A percentile compares a stretch with the other conserved stretches of the same genome.
These are phyloP conservation scores for Lentinula raphanica DNA, from an alignment of 768 basidiomycete species.

Conservation along the genomic window DNA sequence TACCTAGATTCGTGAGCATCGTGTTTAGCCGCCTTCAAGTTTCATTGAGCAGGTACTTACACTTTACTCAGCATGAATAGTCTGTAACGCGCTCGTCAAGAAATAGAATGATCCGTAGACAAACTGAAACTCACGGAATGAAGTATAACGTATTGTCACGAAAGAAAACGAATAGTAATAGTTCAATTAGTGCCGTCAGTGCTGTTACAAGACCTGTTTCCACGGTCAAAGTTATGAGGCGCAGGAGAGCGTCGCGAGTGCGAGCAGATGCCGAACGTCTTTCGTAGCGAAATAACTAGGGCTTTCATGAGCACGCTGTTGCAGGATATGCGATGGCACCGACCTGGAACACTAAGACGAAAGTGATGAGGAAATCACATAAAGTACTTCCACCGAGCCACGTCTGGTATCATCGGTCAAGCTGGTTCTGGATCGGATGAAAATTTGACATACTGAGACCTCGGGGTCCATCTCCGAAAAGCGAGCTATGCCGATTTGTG, in stretches of 20 bases:
- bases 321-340: not conserved
- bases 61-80: constrained; percentile 1
- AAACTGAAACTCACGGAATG: not conserved
- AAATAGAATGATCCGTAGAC: too few species aligned
- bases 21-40: not conserved
- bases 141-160: constrained; percentile 3
- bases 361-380: not conserved
- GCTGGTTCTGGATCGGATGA: too few species aligned
- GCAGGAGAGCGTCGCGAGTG: not conserved
- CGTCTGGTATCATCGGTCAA: too few species aligned
- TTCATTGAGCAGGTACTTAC: not conserved
- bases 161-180: constrained; percentile 5
- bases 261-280: not conserved
- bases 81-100: not conserved
- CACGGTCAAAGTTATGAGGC: constrained; percentile 4
- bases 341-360: not conserved
- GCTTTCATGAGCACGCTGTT: not conserved
- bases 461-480: too few species aligned
- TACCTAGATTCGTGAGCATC: too few species aligned
- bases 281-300: not conserved
- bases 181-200: constrained; percentile 4
- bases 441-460: too few species aligned
- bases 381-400: not conserved
- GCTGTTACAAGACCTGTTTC: constrained; percentile 11
- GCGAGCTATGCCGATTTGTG: too few species aligned